Evolutionary conservation across 2,329 filamentous ascomycete genomes (phyloP).

Genomic region (Chalaropsis thielavioides): DNA sequence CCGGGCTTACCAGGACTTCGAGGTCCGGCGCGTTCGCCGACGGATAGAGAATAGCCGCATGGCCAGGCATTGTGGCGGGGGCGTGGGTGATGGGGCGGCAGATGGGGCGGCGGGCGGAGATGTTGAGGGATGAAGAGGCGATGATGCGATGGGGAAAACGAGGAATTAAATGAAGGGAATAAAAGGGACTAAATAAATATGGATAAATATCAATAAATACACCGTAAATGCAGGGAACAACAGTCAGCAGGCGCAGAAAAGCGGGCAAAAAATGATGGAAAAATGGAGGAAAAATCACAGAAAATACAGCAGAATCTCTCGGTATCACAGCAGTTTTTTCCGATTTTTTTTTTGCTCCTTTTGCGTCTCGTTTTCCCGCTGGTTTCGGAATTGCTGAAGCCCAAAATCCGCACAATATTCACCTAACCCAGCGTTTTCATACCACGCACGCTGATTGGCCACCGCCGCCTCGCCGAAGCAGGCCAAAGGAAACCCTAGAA

Average conservation of each 20-base stretch:
- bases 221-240: no score
- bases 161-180: not conserved
- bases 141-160: not conserved
- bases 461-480: not conserved
- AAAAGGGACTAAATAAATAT: not conserved
- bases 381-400: not conserved
- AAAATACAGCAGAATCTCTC: not conserved
- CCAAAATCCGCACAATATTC: not conserved
- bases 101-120: not conserved
- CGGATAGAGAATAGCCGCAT: conserved; percentile 10
- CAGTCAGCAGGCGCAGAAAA: not conserved
- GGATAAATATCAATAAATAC: not conserved
- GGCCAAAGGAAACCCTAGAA: no score
- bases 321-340: not conserved
- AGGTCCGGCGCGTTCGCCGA: conserved; percentile 11
- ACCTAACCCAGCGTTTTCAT: not conserved
- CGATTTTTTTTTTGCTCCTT: not conserved
- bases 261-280: not conserved
- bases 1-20: conserved; percentile 13
- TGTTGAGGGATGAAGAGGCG: not conserved
- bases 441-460: not conserved
- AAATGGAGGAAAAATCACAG: not conserved
- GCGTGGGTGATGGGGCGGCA: not conserved
- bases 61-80: conserved; percentile 11
- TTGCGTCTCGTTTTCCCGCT: not conserved